Base-by-base conservation (phyloP, 345 rosid genomes). In the Eucalyptus curtisii region DNA sequence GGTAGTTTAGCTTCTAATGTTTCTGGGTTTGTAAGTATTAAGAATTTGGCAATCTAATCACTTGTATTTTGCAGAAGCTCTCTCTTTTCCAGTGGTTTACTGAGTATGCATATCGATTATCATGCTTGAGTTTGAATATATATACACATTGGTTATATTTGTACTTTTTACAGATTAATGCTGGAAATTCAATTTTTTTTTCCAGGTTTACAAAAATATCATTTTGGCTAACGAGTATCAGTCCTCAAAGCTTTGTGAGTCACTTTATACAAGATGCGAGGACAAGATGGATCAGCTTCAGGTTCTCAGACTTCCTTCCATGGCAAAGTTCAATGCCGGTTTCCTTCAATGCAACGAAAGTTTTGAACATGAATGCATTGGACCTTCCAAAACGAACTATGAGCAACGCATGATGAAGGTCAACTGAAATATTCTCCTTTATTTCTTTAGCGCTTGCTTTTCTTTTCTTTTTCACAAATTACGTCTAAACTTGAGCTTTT, bases 271-370 rank as follows among this genome's bases (percentile, higher is more conserved):
- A 64, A 95, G 59, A 89, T 98, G 99, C 64, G 99, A 98, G 92
- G 99, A 97, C 91, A 95, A 90, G 90, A 97, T 98, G 99, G 99
- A 98, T 94, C 99, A 95, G 89, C 97, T 98, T 94, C 99, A 98
- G 91, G 93, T 95, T 91, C 99, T 98, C 87, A 95, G 96, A 88
- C 99, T 97, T 91, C 99, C 99, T 91, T 96, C 99, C 71, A 97
- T 98, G 99, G 98, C 99, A 88, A 98, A 98, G 92, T 98, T 98
- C 91, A 96, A 96, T 89, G 99, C 99, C 33, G 99, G 99, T 89
- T 95, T 96, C 91, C 90, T 94, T 85, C 96, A 94, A 90, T 98
- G 99, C 93, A 98, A 97, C 93, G 97, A 92, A 91, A 98, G 93
- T 90, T 98, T 98, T 89, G 98, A 95, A 88, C 92, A 49, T 84